Evolutionary conservation across 75 land plant genomes (phyloP).

Genomic region (Sequoia sempervirens): DNA sequence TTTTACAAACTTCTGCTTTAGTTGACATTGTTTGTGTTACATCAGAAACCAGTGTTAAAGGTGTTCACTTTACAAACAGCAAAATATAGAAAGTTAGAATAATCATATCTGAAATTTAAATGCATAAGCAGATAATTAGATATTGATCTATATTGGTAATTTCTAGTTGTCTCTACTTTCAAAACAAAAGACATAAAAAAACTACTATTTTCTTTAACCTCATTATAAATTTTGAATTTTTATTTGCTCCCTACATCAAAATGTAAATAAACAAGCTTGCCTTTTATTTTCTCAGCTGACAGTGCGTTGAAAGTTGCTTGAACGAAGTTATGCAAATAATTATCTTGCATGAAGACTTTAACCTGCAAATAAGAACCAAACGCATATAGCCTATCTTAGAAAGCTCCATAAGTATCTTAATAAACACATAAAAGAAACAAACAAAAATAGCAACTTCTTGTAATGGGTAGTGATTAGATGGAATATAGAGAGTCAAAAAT

Average conservation of each 20-base stretch:
- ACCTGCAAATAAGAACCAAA: conserved; percentile 50
- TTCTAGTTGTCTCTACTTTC: not conserved
- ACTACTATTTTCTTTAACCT: not conserved
- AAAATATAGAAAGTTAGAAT: not conserved
- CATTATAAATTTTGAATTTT: not conserved
- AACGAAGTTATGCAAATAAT: conserved; percentile 93
- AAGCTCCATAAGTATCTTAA: not conserved
- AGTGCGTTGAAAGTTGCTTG: conserved; percentile 95
- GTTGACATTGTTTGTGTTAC: not conserved
- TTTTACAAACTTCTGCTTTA: not conserved
- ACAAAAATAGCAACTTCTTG: not conserved
- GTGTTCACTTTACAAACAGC: not conserved
- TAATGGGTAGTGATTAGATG: not conserved
- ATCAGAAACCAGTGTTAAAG: not conserved
- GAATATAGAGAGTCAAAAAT: conserved; percentile 8
- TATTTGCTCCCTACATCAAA: not conserved
- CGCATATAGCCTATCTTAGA: not conserved
- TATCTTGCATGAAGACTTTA: conserved; percentile 75
- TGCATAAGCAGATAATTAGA: not conserved
- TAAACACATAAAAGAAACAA: not conserved
- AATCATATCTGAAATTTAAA: not conserved
- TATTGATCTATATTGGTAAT: not conserved
- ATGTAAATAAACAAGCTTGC: conserved; percentile 18
- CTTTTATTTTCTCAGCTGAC: conserved; percentile 73
- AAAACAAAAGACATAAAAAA: not conserved